phyloP scores from a whole-genome alignment of 2,329 filamentous ascomycete species.

The Trichophyton equinum region DNA sequence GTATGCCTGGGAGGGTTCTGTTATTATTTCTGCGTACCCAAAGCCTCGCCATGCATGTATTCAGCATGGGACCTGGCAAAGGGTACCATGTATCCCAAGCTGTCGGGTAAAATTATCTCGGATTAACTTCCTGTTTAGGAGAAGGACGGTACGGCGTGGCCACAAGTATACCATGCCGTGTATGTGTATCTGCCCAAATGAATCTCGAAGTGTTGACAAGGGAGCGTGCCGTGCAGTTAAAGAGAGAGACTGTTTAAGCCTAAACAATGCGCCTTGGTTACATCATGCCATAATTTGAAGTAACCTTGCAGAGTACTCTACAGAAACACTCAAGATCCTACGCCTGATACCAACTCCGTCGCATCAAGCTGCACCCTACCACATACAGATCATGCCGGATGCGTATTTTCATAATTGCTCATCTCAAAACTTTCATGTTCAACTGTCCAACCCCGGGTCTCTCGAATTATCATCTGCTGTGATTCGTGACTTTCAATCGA shows the following conservation, averaged over 20 bases:
- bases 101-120: neutral
- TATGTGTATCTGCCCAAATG: neutral
- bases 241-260: neutral
- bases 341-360: neutral
- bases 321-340: neutral
- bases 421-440: constrained; percentile 9
- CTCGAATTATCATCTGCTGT: constrained; percentile 15
- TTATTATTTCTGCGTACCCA: neutral
- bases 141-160: neutral
- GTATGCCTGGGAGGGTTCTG: neutral
- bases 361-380: neutral
- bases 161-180: neutral
- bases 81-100: neutral
- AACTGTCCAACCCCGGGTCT: constrained; percentile 14
- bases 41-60: neutral
- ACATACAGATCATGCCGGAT: neutral
- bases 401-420: neutral
- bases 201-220: neutral
- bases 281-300: neutral
- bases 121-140: neutral
- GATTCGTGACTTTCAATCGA: constrained; percentile 10
- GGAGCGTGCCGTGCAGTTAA: neutral
- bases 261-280: neutral
- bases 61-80: neutral
- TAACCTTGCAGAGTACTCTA: neutral